Percentiles rank a stretch among this genome's conserved stretches.
Conservation (phyloP, 192 early-diverging fungal species). For the Backusella tarrabulga region DNA sequence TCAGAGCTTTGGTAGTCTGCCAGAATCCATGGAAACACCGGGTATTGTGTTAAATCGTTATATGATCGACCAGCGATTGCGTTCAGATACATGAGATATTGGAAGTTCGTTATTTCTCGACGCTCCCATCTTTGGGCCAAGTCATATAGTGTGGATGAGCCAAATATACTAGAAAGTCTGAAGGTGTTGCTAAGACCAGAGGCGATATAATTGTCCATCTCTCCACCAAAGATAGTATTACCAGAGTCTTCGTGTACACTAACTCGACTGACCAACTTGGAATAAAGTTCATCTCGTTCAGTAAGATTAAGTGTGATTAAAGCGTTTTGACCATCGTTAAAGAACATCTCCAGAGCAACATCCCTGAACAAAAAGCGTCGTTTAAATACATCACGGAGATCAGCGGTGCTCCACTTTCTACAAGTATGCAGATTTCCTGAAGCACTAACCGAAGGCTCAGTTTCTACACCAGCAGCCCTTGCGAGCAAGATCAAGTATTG, state of each 20-base stretch:
- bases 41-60: slow-evolving; percentile 92
- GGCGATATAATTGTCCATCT: slow-evolving; percentile 25
- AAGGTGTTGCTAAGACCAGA: slow-evolving; percentile 32
- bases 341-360: slow-evolving; percentile 80
- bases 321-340: slow-evolving; percentile 69
- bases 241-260: slow-evolving; percentile 44
- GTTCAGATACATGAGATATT: slow-evolving; percentile 94
- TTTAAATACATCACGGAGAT: slow-evolving; percentile 66
- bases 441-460: slow-evolving; percentile 30
- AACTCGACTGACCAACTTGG: slow-evolving; percentile 53
- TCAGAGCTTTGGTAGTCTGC: slow-evolving; percentile 74
- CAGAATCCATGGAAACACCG: slow-evolving; percentile 95
- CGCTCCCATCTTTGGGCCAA: slow-evolving; percentile 82
- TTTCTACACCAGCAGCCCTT: slow-evolving; percentile 43
- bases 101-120: slow-evolving; percentile 91
- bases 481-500: slow-evolving; percentile 57
- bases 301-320: slow-evolving; percentile 68
- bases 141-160: slow-evolving; percentile 58
- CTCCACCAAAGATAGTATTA: slow-evolving; percentile 49
- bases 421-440: slow-evolving; percentile 49
- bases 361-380: slow-evolving; percentile 64
- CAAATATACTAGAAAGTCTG: slow-evolving; percentile 62
- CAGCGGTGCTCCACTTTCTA: slow-evolving; percentile 52
- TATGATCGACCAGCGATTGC: slow-evolving; percentile 82
- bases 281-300: slow-evolving; percentile 68